Conservation (phyloP, 1,284 basidiomycete genomes). For the Ceratobasidium sp. region DNA sequence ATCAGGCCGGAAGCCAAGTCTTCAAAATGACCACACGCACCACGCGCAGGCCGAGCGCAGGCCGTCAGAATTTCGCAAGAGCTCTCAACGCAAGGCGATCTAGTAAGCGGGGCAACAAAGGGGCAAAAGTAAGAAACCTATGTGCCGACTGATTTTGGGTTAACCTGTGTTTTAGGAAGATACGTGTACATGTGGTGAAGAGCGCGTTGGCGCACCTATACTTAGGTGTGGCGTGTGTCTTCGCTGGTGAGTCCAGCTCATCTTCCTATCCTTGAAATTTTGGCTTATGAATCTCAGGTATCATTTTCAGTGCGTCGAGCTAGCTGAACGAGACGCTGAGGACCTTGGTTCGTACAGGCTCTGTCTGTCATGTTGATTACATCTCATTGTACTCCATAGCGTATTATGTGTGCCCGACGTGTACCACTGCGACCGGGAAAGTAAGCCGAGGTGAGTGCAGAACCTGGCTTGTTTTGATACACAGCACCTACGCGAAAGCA, state of each 20-base stretch:
- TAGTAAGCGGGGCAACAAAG: neutral
- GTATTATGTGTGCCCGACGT: constrained; percentile 77
- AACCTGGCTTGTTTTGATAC: constrained; percentile 55
- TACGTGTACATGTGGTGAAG: constrained; percentile 46
- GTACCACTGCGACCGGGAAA: constrained; percentile 72
- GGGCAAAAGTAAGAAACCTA: neutral
- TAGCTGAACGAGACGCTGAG: constrained; percentile 72
- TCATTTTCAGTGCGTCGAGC: constrained; percentile 76
- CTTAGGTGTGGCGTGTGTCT: constrained; percentile 77
- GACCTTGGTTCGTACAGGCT: constrained; percentile 74
- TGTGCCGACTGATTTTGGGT: neutral
- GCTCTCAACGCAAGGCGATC: constrained; percentile 10
- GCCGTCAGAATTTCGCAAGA: neutral
- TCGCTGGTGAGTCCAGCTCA: constrained; percentile 71
- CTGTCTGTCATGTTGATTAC: constrained; percentile 19
- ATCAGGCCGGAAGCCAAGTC: neutral
- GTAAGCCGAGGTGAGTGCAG: constrained; percentile 81
- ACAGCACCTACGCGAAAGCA: constrained; percentile 33
- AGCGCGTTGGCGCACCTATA: constrained; percentile 85
- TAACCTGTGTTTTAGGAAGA: constrained; percentile 12
- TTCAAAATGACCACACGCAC: constrained; percentile 27
- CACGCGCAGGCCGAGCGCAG: neutral
- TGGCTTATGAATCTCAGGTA: constrained; percentile 65
- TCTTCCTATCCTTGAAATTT: neutral
- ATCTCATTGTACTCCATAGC: constrained; percentile 59